Conservation (phyloP, 352 stramenopile species). For the Phytophthora nicotianae region DNA sequence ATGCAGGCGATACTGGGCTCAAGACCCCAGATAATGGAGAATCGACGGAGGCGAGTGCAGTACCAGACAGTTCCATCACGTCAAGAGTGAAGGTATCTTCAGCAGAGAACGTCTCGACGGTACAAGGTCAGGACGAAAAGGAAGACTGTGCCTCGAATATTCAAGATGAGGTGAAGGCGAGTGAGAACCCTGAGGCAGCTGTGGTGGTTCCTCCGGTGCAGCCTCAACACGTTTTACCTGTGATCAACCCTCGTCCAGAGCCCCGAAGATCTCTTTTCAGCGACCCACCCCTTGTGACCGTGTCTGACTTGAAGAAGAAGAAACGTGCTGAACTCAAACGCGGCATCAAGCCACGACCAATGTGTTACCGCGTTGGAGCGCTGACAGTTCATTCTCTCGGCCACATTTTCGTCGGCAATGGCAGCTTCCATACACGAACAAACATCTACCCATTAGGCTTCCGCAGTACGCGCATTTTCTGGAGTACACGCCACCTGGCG, state of each 20-base stretch:
- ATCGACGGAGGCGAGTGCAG: constrained; percentile 6
- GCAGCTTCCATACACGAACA: constrained; percentile 87
- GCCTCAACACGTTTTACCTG: constrained; percentile 40
- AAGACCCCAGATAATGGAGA: constrained; percentile 9
- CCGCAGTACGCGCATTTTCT: constrained; percentile 93
- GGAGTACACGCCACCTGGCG: constrained; percentile 68
- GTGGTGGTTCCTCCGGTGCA: not conserved
- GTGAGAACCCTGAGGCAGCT: not conserved
- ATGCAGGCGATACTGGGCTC: not conserved
- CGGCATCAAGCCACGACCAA: constrained; percentile 44
- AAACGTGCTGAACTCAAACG: constrained; percentile 47
- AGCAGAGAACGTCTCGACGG: not conserved
- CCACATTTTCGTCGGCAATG: constrained; percentile 75
- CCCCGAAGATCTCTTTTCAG: constrained; percentile 51
- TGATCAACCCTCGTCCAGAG: constrained; percentile 53
- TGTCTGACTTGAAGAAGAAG: constrained; percentile 72
- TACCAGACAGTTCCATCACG: constrained; percentile 5
- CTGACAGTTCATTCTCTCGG: constrained; percentile 85
- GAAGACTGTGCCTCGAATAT: constrained; percentile 2
- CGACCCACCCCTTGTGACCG: constrained; percentile 46
- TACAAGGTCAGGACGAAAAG: not conserved
- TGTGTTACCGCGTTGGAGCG: constrained; percentile 71
- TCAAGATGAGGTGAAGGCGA: constrained; percentile 3
- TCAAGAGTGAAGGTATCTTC: not conserved
- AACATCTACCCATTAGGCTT: constrained; percentile 91